Evolutionary conservation across 1,284 basidiomycete species (phyloP).

Genomic region (Vanrija humicola): DNA sequence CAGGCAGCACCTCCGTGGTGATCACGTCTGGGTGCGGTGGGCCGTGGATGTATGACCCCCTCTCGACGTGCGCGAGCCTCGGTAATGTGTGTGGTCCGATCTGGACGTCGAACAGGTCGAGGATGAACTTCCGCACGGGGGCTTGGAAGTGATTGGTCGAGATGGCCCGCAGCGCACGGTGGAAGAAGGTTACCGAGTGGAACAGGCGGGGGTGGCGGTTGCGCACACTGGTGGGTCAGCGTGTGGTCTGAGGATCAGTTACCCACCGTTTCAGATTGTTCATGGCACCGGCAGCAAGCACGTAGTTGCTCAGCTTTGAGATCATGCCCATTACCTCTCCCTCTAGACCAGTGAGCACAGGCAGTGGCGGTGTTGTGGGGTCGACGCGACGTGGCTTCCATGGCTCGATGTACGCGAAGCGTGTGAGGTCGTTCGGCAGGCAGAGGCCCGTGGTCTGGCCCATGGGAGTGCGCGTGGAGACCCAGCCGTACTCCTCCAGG

Average conservation of each 20-base stretch:
- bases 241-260: not conserved
- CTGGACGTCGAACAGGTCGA: slow-evolving; percentile 85
- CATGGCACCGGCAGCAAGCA: slow-evolving; percentile 89
- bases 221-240: slow-evolving; percentile 61
- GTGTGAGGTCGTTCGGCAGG: slow-evolving; percentile 74
- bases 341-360: slow-evolving; percentile 67
- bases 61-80: slow-evolving; percentile 30
- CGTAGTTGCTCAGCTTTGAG: slow-evolving; percentile 91
- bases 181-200: slow-evolving; percentile 70
- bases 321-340: slow-evolving; percentile 84
- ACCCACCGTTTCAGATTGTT: slow-evolving; percentile 73
- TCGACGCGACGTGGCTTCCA: slow-evolving; percentile 57
- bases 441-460: slow-evolving; percentile 85
- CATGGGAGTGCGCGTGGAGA: slow-evolving; percentile 80
- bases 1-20: not conserved
- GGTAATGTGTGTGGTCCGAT: slow-evolving; percentile 48
- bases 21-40: slow-evolving; percentile 5
- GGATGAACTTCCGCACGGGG: slow-evolving; percentile 82
- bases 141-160: slow-evolving; percentile 83
- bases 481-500: slow-evolving; percentile 87
- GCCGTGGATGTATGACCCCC: slow-evolving; percentile 4
- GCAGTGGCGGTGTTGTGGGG: slow-evolving; percentile 53
- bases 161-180: slow-evolving; percentile 76
- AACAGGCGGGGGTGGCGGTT: slow-evolving; percentile 64
- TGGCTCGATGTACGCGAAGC: slow-evolving; percentile 75